These are phyloP conservation scores for Atalantia buxifolia DNA, from an alignment of 345 rosid species.

Conservation along the genomic window DNA sequence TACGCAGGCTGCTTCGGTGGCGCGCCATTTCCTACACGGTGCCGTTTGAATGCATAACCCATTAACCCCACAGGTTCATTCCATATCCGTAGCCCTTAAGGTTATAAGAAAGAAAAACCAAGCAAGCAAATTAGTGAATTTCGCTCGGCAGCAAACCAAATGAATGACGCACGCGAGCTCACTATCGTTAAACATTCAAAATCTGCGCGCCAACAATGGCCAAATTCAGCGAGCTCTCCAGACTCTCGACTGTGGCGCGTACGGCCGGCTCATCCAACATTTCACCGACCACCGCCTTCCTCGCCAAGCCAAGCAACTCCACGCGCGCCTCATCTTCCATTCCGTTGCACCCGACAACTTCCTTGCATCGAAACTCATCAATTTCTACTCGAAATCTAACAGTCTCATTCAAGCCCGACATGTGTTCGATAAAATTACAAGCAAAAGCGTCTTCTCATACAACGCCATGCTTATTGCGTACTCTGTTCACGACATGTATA, in stretches of 20 bases:
- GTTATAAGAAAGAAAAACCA: neutral
- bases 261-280: slow-evolving; percentile 59
- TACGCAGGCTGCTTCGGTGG: too few species aligned
- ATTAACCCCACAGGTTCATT: too few species aligned
- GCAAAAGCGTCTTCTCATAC: slow-evolving; percentile 53
- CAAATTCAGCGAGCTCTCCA: slow-evolving; percentile 35
- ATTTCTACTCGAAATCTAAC: slow-evolving; percentile 41
- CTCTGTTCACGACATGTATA: slow-evolving; percentile 46
- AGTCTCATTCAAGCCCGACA: slow-evolving; percentile 43
- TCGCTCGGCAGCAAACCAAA: neutral
- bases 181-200: slow-evolving; percentile 3
- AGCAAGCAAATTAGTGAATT: too few species aligned
- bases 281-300: slow-evolving; percentile 49
- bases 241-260: slow-evolving; percentile 54
- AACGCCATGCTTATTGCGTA: slow-evolving; percentile 75
- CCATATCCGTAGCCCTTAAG: neutral
- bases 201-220: slow-evolving; percentile 5
- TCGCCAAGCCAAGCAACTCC: slow-evolving; percentile 74
- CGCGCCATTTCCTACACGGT: neutral
- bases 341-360: slow-evolving; percentile 60
- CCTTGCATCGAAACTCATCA: slow-evolving; percentile 72
- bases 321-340: slow-evolving; percentile 53
- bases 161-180: slow-evolving; percentile 17
- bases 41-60: neutral
- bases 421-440: slow-evolving; percentile 69